phyloP scores from a whole-genome alignment of 805 yeast genomes.

The Candida nonsorbophila region DNA sequence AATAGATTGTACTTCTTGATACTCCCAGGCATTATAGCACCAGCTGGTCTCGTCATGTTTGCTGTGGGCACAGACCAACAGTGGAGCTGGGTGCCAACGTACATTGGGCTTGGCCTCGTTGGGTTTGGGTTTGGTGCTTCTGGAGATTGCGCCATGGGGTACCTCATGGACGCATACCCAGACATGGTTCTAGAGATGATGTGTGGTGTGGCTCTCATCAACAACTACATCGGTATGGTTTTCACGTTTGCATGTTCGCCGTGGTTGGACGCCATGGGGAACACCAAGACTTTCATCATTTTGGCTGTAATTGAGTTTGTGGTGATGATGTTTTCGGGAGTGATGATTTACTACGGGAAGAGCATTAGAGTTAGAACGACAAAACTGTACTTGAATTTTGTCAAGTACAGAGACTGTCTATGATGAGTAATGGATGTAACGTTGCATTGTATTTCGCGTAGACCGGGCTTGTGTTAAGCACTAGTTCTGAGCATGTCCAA shows the following conservation, averaged over 20 bases:
- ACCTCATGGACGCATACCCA: conserved; percentile 36
- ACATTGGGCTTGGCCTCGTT: conserved; percentile 31
- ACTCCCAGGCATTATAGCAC: conserved; percentile 28
- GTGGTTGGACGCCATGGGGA: conserved; percentile 33
- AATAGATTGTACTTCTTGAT: conserved; percentile 29
- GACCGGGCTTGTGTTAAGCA: too few species aligned
- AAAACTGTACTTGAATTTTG: conserved; percentile 25
- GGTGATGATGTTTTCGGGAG: conserved; percentile 22
- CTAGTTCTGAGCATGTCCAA: too few species aligned
- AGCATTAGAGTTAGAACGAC: conserved; percentile 27
- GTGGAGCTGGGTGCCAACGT: conserved; percentile 34
- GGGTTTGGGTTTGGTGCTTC: conserved; percentile 36
- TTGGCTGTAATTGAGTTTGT: conserved; percentile 32
- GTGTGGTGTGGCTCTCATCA: conserved; percentile 34
- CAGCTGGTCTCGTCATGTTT: conserved; percentile 29
- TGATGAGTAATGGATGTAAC: conserved; percentile 8
- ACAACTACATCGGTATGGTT: conserved; percentile 31
- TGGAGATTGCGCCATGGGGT: conserved; percentile 34
- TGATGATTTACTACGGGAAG: conserved; percentile 30
- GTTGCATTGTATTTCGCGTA: too few species aligned
- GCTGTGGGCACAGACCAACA: conserved; percentile 32
- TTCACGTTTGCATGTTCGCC: conserved; percentile 35
- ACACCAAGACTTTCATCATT: conserved; percentile 29
- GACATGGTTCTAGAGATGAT: conserved; percentile 36
- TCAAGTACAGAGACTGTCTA: conserved; percentile 17